These are phyloP conservation scores for Quercus variabilis DNA, from an alignment of 306 rosid species.

Conservation along the genomic window DNA sequence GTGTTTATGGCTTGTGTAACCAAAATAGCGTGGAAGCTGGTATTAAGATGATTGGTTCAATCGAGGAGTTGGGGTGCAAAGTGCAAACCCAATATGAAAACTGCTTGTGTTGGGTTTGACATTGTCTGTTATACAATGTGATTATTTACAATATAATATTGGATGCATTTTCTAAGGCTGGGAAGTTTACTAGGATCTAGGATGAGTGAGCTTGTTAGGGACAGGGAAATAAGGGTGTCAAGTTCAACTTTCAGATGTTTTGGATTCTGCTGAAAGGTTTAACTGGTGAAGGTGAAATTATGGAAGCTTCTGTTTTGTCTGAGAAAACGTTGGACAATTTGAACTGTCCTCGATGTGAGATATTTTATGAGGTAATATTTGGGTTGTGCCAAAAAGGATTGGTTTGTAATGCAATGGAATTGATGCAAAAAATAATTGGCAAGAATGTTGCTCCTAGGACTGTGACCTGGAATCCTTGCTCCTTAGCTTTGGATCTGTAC, in stretches of 20 bases:
- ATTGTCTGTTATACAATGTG: conserved; percentile 6
- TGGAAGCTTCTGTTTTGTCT: conserved; percentile 51
- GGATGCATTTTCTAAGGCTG: conserved; percentile 38
- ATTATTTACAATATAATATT: conserved; percentile 63
- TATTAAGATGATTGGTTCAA: conserved; percentile 39
- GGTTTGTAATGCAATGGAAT: conserved; percentile 37
- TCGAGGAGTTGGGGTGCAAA: conserved; percentile 59
- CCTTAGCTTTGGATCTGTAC: conserved; percentile 26
- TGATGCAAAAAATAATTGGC: conserved; percentile 45
- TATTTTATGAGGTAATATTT: conserved; percentile 47
- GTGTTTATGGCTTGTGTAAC: conserved; percentile 64
- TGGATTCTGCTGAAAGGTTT: conserved; percentile 61
- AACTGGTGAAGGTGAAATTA: conserved; percentile 41
- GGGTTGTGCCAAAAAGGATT: conserved; percentile 57
- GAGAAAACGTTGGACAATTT: conserved; percentile 61
- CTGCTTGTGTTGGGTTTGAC: too few relatives aligned
- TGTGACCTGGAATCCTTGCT: conserved; percentile 58
- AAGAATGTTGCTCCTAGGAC: conserved; percentile 44
- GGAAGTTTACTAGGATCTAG: conserved; percentile 28
- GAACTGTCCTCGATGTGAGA: conserved; percentile 38
- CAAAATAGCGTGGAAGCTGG: conserved; percentile 47
- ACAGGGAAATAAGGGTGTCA: conserved; percentile 59
- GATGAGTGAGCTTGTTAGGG: conserved; percentile 44
- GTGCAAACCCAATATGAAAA: conserved; percentile 59
- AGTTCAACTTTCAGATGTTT: conserved; percentile 48